Evolutionary conservation across 2,329 filamentous ascomycete genomes (phyloP).

Genomic region (Cercospora zeina): DNA sequence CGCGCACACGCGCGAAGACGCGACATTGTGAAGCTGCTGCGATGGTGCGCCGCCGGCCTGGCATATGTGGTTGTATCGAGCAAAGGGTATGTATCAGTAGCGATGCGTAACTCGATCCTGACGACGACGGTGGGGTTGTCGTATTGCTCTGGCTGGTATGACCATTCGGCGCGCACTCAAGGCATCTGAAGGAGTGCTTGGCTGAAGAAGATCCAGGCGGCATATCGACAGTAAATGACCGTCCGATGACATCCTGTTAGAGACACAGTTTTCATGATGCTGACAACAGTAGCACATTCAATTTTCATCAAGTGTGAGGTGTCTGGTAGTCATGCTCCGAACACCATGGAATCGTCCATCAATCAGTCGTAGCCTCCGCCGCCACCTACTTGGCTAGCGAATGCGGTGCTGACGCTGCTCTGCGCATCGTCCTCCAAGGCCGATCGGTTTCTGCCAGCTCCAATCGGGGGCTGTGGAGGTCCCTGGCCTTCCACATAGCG

Average conservation of each 20-base stretch:
- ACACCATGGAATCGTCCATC: slow-evolving; percentile 2
- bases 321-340: slow-evolving; percentile 23
- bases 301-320: slow-evolving; percentile 22
- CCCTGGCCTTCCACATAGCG: slow-evolving; percentile 78
- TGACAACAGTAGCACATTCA: slow-evolving; percentile 21
- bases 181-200: slow-evolving; percentile 2
- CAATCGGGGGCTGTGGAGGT: slow-evolving; percentile 53
- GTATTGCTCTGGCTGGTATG: background rate
- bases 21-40: background rate
- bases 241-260: background rate
- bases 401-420: slow-evolving; percentile 92
- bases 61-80: background rate
- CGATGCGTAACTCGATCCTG: slow-evolving; percentile 4
- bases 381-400: slow-evolving; percentile 80
- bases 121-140: background rate
- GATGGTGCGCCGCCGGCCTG: background rate
- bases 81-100: slow-evolving; percentile 9
- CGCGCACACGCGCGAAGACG: background rate
- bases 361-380: slow-evolving; percentile 39
- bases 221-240: background rate
- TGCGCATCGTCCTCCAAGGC: slow-evolving; percentile 77
- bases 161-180: background rate
- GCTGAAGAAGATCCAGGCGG: slow-evolving; percentile 4
- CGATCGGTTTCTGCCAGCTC: slow-evolving; percentile 58
- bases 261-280: slow-evolving; percentile 9